A percentile compares a stretch with the other conserved stretches of the same genome.
These are phyloP conservation scores for Sordaria brevicollis DNA, from an alignment of 495 filamentous ascomycete species.

Conservation along the genomic window DNA sequence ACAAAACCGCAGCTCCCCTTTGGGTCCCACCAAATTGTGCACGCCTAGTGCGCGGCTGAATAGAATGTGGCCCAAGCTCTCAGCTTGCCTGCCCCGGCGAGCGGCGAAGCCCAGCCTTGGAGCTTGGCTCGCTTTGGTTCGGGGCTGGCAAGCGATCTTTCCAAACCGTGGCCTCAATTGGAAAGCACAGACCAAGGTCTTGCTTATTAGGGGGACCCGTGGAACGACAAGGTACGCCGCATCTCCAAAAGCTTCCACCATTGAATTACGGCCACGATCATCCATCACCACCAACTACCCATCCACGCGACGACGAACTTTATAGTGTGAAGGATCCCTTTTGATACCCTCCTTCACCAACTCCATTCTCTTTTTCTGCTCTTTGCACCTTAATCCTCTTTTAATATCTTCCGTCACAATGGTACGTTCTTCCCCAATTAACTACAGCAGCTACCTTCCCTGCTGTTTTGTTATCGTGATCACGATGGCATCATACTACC, in stretches of 20 bases:
- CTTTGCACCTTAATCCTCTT: constrained; percentile 10
- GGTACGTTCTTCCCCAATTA: constrained; percentile 9
- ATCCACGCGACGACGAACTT: neutral
- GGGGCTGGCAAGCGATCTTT: constrained; percentile 1
- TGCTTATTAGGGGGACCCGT: constrained; percentile 14
- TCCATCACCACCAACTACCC: neutral
- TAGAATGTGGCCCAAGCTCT: constrained; percentile 9
- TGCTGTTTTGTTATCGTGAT: neutral
- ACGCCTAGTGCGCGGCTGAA: constrained; percentile 7
- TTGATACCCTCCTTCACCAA: constrained; percentile 11
- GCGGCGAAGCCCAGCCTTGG: constrained; percentile 1
- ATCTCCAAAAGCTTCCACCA: constrained; percentile 9
- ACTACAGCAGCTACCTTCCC: neutral
- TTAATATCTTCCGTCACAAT: constrained; percentile 18
- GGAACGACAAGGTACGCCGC: constrained; percentile 1
- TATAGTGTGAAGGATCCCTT: neutral
- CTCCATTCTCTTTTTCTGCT: constrained; percentile 13
- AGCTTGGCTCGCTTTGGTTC: neutral
- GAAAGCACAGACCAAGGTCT: constrained; percentile 17
- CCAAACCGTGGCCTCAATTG: constrained; percentile 30
- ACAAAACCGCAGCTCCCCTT: neutral
- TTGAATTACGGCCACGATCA: neutral
- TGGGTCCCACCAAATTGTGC: neutral
- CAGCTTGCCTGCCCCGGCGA: neutral
- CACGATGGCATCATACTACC: neutral